Percentiles rank a stretch among this genome's conserved stretches.
Conservation (phyloP, 1,284 basidiomycete genomes). For the Apiotrichum domesticum region DNA sequence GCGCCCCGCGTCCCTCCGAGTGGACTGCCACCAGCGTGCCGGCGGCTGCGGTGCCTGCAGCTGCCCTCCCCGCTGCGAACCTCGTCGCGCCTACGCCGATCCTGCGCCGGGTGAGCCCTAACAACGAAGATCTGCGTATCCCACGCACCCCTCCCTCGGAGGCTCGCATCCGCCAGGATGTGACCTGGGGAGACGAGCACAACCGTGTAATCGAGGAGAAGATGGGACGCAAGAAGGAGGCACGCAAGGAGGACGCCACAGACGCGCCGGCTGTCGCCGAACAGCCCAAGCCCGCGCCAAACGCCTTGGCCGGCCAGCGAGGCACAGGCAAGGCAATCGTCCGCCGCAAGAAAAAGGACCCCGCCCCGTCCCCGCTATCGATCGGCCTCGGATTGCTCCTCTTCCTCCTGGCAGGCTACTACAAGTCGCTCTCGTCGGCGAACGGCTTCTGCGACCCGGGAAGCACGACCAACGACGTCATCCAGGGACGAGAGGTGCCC, state of each 20-base stretch:
- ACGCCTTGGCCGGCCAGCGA: background rate
- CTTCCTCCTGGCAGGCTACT: slow-evolving; percentile 47
- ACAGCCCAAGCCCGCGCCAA: background rate
- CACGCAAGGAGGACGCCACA: background rate
- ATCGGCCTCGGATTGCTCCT: slow-evolving; percentile 49
- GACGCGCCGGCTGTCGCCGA: background rate
- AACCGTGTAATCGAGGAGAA: slow-evolving; percentile 31
- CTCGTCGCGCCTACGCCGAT: slow-evolving; percentile 12
- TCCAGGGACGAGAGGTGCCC: slow-evolving; percentile 43
- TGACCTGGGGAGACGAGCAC: slow-evolving; percentile 25
- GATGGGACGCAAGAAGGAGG: slow-evolving; percentile 15
- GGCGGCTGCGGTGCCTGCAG: background rate
- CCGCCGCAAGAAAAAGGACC: slow-evolving; percentile 5
- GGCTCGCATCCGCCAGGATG: slow-evolving; percentile 20
- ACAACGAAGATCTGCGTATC: slow-evolving; percentile 27
- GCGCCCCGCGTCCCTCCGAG: slow-evolving; percentile 12
- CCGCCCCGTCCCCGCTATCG: slow-evolving; percentile 41
- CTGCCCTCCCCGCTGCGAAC: background rate
- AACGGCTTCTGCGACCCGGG: slow-evolving; percentile 79
- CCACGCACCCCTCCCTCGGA: slow-evolving; percentile 18
- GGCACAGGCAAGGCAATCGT: slow-evolving; percentile 11
- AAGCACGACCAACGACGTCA: slow-evolving; percentile 57
- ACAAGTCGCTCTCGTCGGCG: slow-evolving; percentile 55
- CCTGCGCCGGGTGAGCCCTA: slow-evolving; percentile 33
- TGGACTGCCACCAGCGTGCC: slow-evolving; percentile 16